Conservation (phyloP, 768 basidiomycete genomes). For the Xerocomellus dryophilus region DNA sequence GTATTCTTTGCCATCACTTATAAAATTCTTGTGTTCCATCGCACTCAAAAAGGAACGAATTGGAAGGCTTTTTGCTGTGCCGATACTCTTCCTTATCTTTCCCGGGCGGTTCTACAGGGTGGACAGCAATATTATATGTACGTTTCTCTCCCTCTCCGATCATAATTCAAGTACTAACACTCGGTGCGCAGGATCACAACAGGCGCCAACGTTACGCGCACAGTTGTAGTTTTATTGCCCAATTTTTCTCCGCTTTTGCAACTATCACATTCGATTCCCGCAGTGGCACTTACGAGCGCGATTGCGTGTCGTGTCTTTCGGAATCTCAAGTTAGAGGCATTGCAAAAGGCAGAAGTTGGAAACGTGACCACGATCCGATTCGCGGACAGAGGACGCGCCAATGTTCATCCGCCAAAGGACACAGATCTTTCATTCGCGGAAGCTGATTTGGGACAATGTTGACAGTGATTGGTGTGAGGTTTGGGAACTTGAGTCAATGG, state of each 20-base stretch:
- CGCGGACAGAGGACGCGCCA: background rate
- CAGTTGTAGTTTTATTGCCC: constrained; percentile 18
- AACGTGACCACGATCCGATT: constrained; percentile 20
- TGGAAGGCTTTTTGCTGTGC: constrained; percentile 23
- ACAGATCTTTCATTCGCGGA: background rate
- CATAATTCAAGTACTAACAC: background rate
- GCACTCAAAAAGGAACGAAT: constrained; percentile 2
- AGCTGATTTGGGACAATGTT: background rate
- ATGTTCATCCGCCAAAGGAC: background rate
- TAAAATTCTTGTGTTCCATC: constrained; percentile 25
- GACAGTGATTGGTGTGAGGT: background rate
- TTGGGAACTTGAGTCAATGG: background rate
- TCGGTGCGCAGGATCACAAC: constrained; percentile 31
- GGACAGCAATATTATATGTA: constrained; percentile 41
- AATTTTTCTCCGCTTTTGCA: constrained; percentile 23
- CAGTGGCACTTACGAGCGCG: constrained; percentile 29
- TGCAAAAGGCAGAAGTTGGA: constrained; percentile 5
- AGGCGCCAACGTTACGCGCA: constrained; percentile 30
- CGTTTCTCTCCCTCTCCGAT: background rate
- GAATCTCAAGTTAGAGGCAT: constrained; percentile 27
- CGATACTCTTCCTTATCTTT: constrained; percentile 31
- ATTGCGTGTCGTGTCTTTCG: constrained; percentile 38
- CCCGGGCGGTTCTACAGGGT: constrained; percentile 33
- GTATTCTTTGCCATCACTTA: constrained; percentile 36
- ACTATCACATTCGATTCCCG: constrained; percentile 25